These are phyloP conservation scores for Ustilago loliicola DNA, from an alignment of 1,284 basidiomycete genomes.

Conservation along the genomic window DNA sequence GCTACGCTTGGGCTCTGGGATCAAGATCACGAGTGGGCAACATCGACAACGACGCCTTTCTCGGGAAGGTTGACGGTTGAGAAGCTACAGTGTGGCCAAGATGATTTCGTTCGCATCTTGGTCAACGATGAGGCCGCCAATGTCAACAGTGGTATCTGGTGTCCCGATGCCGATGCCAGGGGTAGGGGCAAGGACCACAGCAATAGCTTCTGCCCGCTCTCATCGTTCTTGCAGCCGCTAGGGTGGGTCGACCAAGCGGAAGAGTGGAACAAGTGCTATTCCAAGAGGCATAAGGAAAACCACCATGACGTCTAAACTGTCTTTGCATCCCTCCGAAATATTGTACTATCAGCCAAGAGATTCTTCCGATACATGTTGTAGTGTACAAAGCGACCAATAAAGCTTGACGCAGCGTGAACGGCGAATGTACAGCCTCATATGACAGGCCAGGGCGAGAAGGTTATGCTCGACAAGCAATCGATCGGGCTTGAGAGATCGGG, in stretches of 20 bases:
- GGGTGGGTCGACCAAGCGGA: constrained; percentile 30
- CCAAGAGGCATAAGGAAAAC: not conserved
- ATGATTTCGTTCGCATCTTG: constrained; percentile 29
- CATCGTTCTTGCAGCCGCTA: constrained; percentile 25
- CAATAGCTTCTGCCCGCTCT: constrained; percentile 31
- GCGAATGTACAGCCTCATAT: not conserved
- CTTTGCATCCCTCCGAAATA: not conserved
- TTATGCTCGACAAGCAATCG: not conserved
- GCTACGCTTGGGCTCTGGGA: constrained; percentile 30
- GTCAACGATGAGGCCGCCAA: constrained; percentile 33
- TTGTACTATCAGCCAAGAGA: not conserved
- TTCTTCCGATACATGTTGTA: not conserved
- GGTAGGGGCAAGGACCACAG: not conserved
- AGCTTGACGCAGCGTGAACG: not conserved
- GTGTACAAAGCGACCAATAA: not conserved
- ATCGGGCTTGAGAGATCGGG: constrained; percentile 20
- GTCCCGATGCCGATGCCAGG: constrained; percentile 1
- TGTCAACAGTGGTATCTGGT: constrained; percentile 20
- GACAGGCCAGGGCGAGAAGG: not conserved
- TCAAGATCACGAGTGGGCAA: constrained; percentile 25
- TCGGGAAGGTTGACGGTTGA: constrained; percentile 41
- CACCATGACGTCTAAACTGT: not conserved
- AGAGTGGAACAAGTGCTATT: constrained; percentile 51
- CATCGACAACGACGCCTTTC: constrained; percentile 45
- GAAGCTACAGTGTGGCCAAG: constrained; percentile 24